Evolutionary conservation across 2,329 filamentous ascomycete species (phyloP).

Genomic region (Clarireedia homoeocarpa): DNA sequence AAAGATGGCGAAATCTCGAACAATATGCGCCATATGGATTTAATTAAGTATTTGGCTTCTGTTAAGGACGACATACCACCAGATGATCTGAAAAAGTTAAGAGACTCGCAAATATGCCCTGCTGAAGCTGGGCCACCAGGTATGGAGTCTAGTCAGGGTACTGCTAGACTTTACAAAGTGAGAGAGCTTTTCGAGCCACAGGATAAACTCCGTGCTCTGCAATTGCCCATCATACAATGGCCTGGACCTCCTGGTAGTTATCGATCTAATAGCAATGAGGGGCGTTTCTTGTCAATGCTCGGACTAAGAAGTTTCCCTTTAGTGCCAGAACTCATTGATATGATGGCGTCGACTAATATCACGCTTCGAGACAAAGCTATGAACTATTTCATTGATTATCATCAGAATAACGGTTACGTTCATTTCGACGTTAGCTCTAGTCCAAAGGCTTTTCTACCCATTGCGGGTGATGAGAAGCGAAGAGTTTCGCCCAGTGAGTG

Average conservation of each 20-base stretch:
- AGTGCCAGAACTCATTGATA: conserved; percentile 65
- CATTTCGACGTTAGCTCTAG: conserved; percentile 50
- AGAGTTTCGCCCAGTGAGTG: conserved; percentile 69
- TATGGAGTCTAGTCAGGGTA: conserved; percentile 45
- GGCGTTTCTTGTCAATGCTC: conserved; percentile 61
- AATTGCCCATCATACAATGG: conserved; percentile 76
- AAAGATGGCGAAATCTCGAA: conserved; percentile 40
- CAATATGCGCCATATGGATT: conserved; percentile 83
- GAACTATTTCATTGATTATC: conserved; percentile 74
- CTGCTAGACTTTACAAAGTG: conserved; percentile 56
- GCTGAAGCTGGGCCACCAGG: conserved; percentile 56
- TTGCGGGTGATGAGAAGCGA: conserved; percentile 56
- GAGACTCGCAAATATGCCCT: conserved; percentile 72
- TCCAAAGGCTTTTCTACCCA: conserved; percentile 58
- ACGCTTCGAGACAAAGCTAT: conserved; percentile 60
- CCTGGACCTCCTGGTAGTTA: conserved; percentile 58
- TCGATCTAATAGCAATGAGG: conserved; percentile 60
- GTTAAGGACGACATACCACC: conserved; percentile 81
- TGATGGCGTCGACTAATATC: conserved; percentile 60
- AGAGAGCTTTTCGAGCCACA: conserved; percentile 78
- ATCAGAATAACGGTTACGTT: conserved; percentile 69
- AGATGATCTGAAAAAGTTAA: conserved; percentile 72
- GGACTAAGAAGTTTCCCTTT: conserved; percentile 67
- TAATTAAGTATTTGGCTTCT: conserved; percentile 89
- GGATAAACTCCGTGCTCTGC: conserved; percentile 58